These are phyloP conservation scores for Chalciporus pseudorubinellus DNA, from an alignment of 768 basidiomycete genomes.

Conservation along the genomic window DNA sequence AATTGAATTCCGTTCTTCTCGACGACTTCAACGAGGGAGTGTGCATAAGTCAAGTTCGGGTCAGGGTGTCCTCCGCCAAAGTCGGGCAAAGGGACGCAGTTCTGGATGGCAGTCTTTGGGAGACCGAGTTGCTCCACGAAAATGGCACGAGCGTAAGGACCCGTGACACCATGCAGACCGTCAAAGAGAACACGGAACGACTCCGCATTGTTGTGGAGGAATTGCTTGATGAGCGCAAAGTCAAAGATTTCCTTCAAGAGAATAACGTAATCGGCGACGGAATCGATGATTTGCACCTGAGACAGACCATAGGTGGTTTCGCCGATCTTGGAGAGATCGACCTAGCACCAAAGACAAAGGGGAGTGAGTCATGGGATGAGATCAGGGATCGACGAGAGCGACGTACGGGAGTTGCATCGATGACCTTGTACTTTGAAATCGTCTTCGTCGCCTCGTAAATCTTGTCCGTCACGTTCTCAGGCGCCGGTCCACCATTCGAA, in stretches of 20 bases:
- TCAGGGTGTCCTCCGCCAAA: constrained; percentile 99
- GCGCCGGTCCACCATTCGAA: constrained; percentile 95
- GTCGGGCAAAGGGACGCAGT: constrained; percentile 87
- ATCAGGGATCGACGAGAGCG: background rate
- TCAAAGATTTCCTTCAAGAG: constrained; percentile 91
- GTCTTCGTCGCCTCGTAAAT: constrained; percentile 91
- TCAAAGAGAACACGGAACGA: constrained; percentile 91
- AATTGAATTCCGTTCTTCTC: constrained; percentile 85
- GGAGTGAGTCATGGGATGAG: background rate
- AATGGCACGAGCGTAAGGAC: constrained; percentile 90
- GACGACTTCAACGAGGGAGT: constrained; percentile 88
- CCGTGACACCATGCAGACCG: constrained; percentile 94
- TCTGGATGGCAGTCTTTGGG: constrained; percentile 78
- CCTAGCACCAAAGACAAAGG: constrained; percentile 36
- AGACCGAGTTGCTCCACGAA: constrained; percentile 83
- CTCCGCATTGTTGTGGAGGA: constrained; percentile 66
- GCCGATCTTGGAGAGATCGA: constrained; percentile 84
- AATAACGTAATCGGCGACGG: constrained; percentile 82
- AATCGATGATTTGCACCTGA: constrained; percentile 89
- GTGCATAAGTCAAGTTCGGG: constrained; percentile 97
- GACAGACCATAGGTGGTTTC: constrained; percentile 78
- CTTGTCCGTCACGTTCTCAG: constrained; percentile 93
- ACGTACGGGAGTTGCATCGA: constrained; percentile 74
- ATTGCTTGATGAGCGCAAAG: constrained; percentile 86
- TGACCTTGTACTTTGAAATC: constrained; percentile 79